Percentiles rank a stretch among this genome's conserved stretches.
These are phyloP conservation scores for Colletotrichum lini DNA, from an alignment of 2,329 filamentous ascomycete species.

Conservation along the genomic window DNA sequence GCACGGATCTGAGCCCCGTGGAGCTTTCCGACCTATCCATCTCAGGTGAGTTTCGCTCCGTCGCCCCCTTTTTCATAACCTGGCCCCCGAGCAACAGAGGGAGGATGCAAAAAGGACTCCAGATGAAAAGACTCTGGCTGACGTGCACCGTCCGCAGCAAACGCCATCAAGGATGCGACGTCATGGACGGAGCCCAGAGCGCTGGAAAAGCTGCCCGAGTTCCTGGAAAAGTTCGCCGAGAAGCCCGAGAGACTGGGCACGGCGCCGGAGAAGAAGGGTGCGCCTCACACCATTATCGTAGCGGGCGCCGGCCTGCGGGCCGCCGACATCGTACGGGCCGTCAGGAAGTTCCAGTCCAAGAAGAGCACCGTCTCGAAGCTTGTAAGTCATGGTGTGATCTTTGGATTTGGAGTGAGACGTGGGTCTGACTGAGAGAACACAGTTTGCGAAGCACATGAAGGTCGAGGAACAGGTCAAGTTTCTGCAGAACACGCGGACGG, in stretches of 20 bases:
- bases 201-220: constrained; percentile 81
- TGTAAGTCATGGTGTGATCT: constrained; percentile 53
- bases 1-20: constrained; percentile 83
- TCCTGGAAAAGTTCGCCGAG: constrained; percentile 77
- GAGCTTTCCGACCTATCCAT: constrained; percentile 89
- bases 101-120: not conserved
- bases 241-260: constrained; percentile 72
- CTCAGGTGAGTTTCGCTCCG: constrained; percentile 70
- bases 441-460: constrained; percentile 98
- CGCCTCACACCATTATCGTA: constrained; percentile 91
- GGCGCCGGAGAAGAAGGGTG: constrained; percentile 77
- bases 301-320: constrained; percentile 87
- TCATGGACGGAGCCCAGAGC: constrained; percentile 77
- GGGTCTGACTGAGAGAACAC: constrained; percentile 31
- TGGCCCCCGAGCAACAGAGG: not conserved
- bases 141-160: constrained; percentile 63
- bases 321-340: constrained; percentile 82
- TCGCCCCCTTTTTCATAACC: not conserved
- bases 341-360: constrained; percentile 85
- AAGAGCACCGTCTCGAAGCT: constrained; percentile 87
- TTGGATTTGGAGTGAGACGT: not conserved
- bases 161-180: constrained; percentile 84
- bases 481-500: constrained; percentile 78
- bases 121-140: not conserved
- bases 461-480: constrained; percentile 86